Conservation (phyloP, 192 early-diverging fungal species). For the Backusella psychrophila region DNA sequence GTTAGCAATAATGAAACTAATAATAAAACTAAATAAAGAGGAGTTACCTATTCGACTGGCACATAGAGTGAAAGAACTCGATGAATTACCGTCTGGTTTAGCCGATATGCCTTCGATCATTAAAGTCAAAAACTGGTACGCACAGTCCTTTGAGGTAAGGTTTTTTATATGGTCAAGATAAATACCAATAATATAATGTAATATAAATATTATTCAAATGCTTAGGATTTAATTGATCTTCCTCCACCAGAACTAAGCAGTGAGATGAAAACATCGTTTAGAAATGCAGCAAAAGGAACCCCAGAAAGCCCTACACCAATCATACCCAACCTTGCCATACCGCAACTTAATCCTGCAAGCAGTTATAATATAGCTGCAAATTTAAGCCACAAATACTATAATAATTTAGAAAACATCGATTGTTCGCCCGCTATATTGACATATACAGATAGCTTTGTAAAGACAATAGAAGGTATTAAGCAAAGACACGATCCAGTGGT, state of each 20-base stretch:
- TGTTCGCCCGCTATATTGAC: slow-evolving; percentile 64
- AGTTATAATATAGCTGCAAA: slow-evolving; percentile 19
- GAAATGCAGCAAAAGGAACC: background rate
- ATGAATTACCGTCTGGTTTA: slow-evolving; percentile 82
- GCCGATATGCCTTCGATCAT: slow-evolving; percentile 88
- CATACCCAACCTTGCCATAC: slow-evolving; percentile 42
- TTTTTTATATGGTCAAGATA: background rate
- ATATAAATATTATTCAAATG: background rate
- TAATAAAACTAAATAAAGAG: slow-evolving; percentile 35
- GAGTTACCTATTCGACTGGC: slow-evolving; percentile 93
- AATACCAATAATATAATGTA: too few relatives aligned
- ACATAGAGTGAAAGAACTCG: slow-evolving; percentile 92
- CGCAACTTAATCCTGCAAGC: slow-evolving; percentile 3
- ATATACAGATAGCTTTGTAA: slow-evolving; percentile 85
- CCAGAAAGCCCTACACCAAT: slow-evolving; percentile 32
- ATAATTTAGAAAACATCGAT: slow-evolving; percentile 48
- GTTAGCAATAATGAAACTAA: background rate
- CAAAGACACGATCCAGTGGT: slow-evolving; percentile 90
- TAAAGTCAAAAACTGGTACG: slow-evolving; percentile 93
- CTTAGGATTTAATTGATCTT: slow-evolving; percentile 36
- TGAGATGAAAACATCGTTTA: slow-evolving; percentile 10
- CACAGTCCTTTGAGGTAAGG: slow-evolving; percentile 78
- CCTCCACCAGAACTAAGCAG: slow-evolving; percentile 18
- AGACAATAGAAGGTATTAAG: slow-evolving; percentile 89
- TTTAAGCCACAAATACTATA: slow-evolving; percentile 57